Evolutionary conservation across 73 alveolate genomes (phyloP), one percentile per base, ranked within the genome.

Genomic region (Paramecium pentaurelia): DNA sequence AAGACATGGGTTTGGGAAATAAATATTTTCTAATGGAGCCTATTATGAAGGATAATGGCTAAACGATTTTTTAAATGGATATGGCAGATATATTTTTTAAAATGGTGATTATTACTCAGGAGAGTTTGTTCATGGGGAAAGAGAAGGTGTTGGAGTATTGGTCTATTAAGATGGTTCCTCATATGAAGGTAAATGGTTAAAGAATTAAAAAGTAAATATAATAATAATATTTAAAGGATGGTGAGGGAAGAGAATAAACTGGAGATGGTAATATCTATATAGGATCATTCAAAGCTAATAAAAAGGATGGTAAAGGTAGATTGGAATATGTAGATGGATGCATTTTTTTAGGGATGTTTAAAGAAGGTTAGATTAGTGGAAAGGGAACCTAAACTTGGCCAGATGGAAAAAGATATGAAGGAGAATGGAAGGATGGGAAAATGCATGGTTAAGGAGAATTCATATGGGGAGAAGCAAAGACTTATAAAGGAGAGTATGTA

Each of bases 371-470:
- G 25, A 92, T 95, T 80, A 94, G 95, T 32, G 98, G 98, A 30
- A 58, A 73, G 38, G 98, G 98, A 0, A 93, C 42, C 40, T 95
- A 93, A 84, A 92, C 73, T n/a, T 95, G 98, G 96, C 93, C 92
- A 60, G 98, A 95, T 71, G 97, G 97, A 45, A 92, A 95, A 51
- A 95, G 86, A 34, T 95, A 92, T 59, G 92, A 95, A 86, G 98
- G 98, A 42, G 94, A 44, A 28, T 95, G 98, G 97, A 51, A 51
- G 30, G 97, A 89, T 16, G 96, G 96, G 4, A 95, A 85, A 86
- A 95, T 95, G 97, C 95, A 92, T 71, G 98, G 97, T 5, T 18
- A 94, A 70, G 98, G 98, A 45, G 49, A 44, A 10, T 94, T 94
- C 92, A 64, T 49, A 44, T 95, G 96, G 87, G 58, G 64, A 8